Percentiles rank a stretch among this genome's conserved stretches.
Conservation (phyloP, 2,329 filamentous ascomycete genomes). For the Colletotrichum agaves region DNA sequence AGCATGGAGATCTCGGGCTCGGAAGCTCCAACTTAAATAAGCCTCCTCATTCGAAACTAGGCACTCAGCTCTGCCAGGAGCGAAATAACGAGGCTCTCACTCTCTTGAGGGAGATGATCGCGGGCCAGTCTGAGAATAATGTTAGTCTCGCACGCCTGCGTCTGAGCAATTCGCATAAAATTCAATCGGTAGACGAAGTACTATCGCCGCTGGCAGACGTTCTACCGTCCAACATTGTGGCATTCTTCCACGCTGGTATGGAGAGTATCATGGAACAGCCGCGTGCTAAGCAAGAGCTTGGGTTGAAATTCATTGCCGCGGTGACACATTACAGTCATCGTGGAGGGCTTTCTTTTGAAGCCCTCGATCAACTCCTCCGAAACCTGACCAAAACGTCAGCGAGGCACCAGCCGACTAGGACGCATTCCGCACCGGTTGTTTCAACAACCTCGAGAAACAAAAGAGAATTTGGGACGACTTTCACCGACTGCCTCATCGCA, state of each 20-base stretch:
- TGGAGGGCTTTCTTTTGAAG: neutral
- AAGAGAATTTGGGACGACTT: neutral
- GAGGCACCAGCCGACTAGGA: neutral
- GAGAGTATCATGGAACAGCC: conserved; percentile 4
- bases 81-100: conserved; percentile 1
- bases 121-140: neutral
- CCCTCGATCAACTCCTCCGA: neutral
- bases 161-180: conserved; percentile 1
- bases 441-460: neutral
- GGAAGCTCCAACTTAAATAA: neutral
- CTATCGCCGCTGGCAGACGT: neutral
- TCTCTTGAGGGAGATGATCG: neutral
- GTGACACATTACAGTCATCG: conserved; percentile 5
- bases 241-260: conserved; percentile 7
- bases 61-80: neutral
- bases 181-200: neutral
- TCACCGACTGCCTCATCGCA: conserved; percentile 6
- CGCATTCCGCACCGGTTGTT: neutral
- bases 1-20: conserved; percentile 9
- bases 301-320: conserved; percentile 12
- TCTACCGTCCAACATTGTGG: conserved; percentile 7
- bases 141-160: conserved; percentile 9
- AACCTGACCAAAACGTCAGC: neutral
- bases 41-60: conserved; percentile 4
- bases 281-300: neutral